Percentiles rank a stretch among this genome's conserved stretches.
phyloP scores from a whole-genome alignment of 2,329 filamentous ascomycete genomes.

The Reticulascus tulasneorum region DNA sequence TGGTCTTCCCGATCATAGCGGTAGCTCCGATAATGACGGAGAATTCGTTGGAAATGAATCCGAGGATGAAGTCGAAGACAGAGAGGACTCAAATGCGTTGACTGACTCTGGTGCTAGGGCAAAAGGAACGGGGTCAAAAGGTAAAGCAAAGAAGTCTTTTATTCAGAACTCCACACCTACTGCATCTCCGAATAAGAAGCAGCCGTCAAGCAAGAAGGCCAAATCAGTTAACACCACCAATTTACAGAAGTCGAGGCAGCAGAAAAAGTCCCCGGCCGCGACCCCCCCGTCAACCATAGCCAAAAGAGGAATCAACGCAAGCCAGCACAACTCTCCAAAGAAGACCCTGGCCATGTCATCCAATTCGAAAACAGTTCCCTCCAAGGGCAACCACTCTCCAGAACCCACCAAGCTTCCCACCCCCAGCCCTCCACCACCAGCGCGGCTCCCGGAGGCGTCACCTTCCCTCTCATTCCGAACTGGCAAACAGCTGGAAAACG shows the following conservation, averaged over 20 bases:
- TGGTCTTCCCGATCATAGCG: slow-evolving; percentile 13
- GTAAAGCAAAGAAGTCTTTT: slow-evolving; percentile 10
- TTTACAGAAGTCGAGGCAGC: slow-evolving; percentile 9
- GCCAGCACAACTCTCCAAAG: slow-evolving; percentile 2
- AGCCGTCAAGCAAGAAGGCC: too few species aligned
- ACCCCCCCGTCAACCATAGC: too few species aligned
- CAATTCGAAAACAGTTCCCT: slow-evolving; percentile 1
- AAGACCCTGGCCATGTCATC: background rate
- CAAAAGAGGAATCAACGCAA: too few species aligned
- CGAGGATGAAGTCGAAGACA: slow-evolving; percentile 20
- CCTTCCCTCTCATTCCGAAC: too few species aligned
- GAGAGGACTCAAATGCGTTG: too few species aligned
- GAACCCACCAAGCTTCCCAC: slow-evolving; percentile 1
- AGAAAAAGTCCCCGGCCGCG: too few species aligned
- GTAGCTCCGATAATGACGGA: slow-evolving; percentile 19
- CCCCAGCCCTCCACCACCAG: background rate
- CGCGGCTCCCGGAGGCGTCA: too few species aligned
- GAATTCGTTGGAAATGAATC: slow-evolving; percentile 22
- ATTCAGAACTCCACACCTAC: slow-evolving; percentile 6
- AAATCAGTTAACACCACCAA: slow-evolving; percentile 10
- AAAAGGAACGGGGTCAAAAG: slow-evolving; percentile 3
- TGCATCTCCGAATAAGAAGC: slow-evolving; percentile 4
- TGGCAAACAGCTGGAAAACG: too few species aligned
- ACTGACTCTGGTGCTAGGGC: slow-evolving; percentile 10
- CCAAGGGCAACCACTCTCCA: slow-evolving; percentile 1